Percentiles rank a stretch among this genome's conserved stretches.
Evolutionary conservation across 257 asterid species (phyloP).

Genomic region (Thymus quinquecostatus): DNA sequence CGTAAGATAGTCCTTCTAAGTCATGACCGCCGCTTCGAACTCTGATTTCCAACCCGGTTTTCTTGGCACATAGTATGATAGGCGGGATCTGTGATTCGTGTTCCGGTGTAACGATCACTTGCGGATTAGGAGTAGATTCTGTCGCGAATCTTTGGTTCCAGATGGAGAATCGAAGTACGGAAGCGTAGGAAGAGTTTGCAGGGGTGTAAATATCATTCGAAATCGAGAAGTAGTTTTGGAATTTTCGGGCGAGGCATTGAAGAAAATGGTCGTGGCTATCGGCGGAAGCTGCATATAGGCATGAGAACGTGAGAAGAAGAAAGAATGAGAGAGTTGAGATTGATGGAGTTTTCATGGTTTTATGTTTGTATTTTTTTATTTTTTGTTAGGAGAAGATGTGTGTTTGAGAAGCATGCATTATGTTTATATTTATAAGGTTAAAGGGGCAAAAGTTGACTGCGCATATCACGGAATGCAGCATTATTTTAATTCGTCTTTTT

Average conservation of each 20-base stretch:
- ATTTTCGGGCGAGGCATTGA: background rate
- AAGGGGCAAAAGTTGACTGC: no score
- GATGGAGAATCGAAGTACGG: background rate
- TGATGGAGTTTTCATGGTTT: background rate
- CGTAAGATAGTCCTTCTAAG: background rate
- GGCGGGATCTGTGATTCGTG: conserved; percentile 34
- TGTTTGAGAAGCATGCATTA: background rate
- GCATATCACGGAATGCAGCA: no score
- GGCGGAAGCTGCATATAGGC: background rate
- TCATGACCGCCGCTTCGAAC: conserved; percentile 42
- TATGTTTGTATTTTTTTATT: background rate
- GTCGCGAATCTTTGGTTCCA: background rate
- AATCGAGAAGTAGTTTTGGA: background rate
- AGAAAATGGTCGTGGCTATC: background rate
- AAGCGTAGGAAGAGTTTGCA: conserved; percentile 8
- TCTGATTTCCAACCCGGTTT: conserved; percentile 29
- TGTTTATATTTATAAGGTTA: background rate
- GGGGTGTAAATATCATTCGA: background rate
- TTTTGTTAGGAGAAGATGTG: background rate
- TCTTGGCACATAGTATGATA: conserved; percentile 25
- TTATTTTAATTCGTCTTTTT: no score
- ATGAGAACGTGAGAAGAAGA: background rate
- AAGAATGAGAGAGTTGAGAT: background rate
- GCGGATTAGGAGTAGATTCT: conserved; percentile 27
- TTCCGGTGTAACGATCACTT: conserved; percentile 23